Evolutionary conservation across 768 basidiomycete species (phyloP), one percentile per base, ranked within the genome.

Genomic region (Suillus sp.): DNA sequence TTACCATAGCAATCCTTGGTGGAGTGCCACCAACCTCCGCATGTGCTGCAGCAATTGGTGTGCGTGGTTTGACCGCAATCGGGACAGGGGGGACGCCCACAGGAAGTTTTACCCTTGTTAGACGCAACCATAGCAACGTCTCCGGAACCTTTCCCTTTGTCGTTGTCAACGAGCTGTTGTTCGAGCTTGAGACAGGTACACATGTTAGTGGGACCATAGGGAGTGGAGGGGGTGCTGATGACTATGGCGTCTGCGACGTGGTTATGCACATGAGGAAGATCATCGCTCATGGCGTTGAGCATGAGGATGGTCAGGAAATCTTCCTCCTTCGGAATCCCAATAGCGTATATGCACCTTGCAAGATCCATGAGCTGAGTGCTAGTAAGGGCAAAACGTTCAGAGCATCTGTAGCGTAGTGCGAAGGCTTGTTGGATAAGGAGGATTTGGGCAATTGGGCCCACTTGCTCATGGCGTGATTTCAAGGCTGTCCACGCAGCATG

Each of bases 111-210:
- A 0, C 16, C 43, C 4, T 45, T 22, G 14, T 45, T 45, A 2
- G n/a, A 11, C 1, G n/a, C 10, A 0, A 45, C 4, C 43, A 45
- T 45, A 2, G 50, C 55, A 1, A 62, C 13, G 4, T 57, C 34
- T 0, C n/a, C 27, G 9, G 27, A 22, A 1, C 38, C 25, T 7
- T 30, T n/a, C 0, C 18, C 20, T 5, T 62, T 62, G 18, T 56
- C 18, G 7, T 18, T 47, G 20, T 62, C 27, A 4, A 62, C 27
- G 7, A 62, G 25, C 14, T 62, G 54, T 30, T 62, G 54, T n/a
- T 62, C 40, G 0, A 54, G n/a, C 2, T 62, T 32, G 20, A 62
- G 62, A 7, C 16, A n/a, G 10, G 43, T 2, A 4, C 10, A 3
- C 0, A 45, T 45, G 4, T 45, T 45, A 4, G 3, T 22, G 5